phyloP scores from a whole-genome alignment of 495 filamentous ascomycete genomes.

The Viridothelium virens region DNA sequence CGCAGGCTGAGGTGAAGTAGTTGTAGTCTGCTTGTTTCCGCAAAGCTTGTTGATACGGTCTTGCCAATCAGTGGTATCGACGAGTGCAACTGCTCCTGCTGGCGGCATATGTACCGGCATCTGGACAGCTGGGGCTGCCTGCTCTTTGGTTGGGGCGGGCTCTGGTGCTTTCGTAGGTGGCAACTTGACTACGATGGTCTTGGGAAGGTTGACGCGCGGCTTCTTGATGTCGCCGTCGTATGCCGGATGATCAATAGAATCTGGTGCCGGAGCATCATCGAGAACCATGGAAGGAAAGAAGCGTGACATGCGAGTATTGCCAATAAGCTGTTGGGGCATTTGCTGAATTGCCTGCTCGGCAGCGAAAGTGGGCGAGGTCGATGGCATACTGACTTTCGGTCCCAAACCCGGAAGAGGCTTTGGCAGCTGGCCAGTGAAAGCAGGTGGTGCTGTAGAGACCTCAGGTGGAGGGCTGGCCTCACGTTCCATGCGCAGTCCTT shows the following conservation, averaged over 20 bases:
- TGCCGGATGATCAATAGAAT: conserved; percentile 30
- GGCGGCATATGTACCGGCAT: conserved; percentile 11
- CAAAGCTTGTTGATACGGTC: conserved; percentile 26
- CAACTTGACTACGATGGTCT: conserved; percentile 30
- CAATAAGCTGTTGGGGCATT: conserved; percentile 10
- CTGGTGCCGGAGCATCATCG: conserved; percentile 30
- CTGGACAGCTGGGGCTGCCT: conserved; percentile 14
- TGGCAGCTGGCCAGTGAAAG: neutral
- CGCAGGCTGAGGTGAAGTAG: conserved; percentile 22
- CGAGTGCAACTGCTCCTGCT: conserved; percentile 21
- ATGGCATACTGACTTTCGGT: conserved; percentile 17
- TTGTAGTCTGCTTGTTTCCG: conserved; percentile 23
- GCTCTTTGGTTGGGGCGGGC: conserved; percentile 11
- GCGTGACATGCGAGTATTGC: neutral
- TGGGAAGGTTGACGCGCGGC: conserved; percentile 35
- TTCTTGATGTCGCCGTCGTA: conserved; percentile 25
- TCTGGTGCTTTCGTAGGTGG: conserved; percentile 26
- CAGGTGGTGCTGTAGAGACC: neutral
- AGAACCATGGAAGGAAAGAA: conserved; percentile 3
- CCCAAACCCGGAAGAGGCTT: neutral
- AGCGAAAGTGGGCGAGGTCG: conserved; percentile 1
- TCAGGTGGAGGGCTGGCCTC: neutral
- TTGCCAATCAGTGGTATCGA: conserved; percentile 22
- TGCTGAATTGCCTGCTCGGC: conserved; percentile 2
- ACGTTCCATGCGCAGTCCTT: neutral